Conservation (phyloP, 1,139 yeast genomes). For the Protomyces inouyei region DNA sequence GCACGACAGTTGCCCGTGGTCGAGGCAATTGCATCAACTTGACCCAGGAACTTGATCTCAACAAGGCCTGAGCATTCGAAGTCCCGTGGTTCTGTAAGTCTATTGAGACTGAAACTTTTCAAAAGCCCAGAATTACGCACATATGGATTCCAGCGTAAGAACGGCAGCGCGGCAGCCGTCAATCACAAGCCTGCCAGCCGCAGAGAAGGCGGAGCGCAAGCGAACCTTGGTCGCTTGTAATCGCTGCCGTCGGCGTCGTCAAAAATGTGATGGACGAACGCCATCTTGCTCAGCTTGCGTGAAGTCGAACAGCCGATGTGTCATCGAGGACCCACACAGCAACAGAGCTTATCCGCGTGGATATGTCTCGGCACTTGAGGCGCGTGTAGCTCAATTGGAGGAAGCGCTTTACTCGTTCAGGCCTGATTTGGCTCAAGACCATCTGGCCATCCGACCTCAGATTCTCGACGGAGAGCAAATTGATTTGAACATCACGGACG, state of each 20-base stretch:
- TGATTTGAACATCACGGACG: background rate
- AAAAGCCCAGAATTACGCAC: too few relatives aligned
- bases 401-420: background rate
- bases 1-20: too few relatives aligned
- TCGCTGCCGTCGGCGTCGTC: background rate
- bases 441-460: background rate
- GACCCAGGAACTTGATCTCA: too few relatives aligned
- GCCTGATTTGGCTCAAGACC: background rate
- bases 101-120: too few relatives aligned
- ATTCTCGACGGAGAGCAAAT: background rate
- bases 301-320: background rate
- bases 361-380: conserved; percentile 1
- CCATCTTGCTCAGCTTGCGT: conserved; percentile 3
- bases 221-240: background rate
- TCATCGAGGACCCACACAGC: background rate
- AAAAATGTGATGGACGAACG: background rate
- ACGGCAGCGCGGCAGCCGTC: too few relatives aligned
- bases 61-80: too few relatives aligned
- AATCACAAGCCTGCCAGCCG: background rate
- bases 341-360: background rate
- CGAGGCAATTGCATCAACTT: too few relatives aligned
- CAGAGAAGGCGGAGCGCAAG: background rate
- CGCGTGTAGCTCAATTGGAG: background rate
- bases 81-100: too few relatives aligned
- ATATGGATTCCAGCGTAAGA: too few relatives aligned